Percentiles rank a stretch among this genome's conserved stretches.
These are phyloP conservation scores for Trypanosoma congolense DNA, from an alignment of 208 protist species.

Conservation along the genomic window DNA sequence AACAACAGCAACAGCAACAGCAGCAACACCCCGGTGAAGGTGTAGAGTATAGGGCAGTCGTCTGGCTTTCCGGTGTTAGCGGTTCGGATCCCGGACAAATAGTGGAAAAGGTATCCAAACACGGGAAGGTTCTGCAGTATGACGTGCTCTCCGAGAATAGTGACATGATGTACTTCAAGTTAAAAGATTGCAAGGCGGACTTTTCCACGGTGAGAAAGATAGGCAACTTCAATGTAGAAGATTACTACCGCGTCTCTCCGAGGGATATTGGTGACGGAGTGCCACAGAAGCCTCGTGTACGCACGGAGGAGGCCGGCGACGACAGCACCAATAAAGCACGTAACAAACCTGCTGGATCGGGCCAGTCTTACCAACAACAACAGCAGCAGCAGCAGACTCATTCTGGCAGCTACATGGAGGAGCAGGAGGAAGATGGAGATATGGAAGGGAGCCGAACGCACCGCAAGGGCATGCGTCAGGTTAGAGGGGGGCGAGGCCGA, in stretches of 20 bases:
- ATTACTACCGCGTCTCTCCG: constrained; percentile 16
- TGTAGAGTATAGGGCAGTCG: constrained; percentile 22
- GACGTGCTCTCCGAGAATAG: constrained; percentile 11
- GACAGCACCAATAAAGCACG: constrained; percentile 10
- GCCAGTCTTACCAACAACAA: constrained; percentile 6
- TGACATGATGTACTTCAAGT: constrained; percentile 21
- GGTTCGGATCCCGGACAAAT: constrained; percentile 5
- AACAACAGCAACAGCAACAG: constrained; percentile 31
- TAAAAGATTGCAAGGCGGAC: constrained; percentile 22
- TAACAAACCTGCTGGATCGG: constrained; percentile 1
- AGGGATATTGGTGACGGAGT: constrained; percentile 10
- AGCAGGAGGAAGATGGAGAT: constrained; percentile 17
- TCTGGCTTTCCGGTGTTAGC: constrained; percentile 22
- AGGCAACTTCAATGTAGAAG: constrained; percentile 17
- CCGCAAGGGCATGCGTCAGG: constrained; percentile 15
- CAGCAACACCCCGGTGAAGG: constrained; percentile 22
- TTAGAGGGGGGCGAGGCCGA: constrained; percentile 22
- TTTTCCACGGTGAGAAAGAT: constrained; percentile 16
- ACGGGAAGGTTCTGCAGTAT: constrained; percentile 25
- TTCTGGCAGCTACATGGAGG: constrained; percentile 6
- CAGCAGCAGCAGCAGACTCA: constrained; percentile 3
- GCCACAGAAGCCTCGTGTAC: constrained; percentile 6
- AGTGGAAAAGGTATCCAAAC: constrained; percentile 16
- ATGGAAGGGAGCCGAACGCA: constrained; percentile 9
- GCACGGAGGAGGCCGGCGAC: constrained; percentile 12